Evolutionary conservation across 2,329 filamentous ascomycete genomes (phyloP), one percentile per base, ranked within the genome.

Genomic region (Esteya vermicola): DNA sequence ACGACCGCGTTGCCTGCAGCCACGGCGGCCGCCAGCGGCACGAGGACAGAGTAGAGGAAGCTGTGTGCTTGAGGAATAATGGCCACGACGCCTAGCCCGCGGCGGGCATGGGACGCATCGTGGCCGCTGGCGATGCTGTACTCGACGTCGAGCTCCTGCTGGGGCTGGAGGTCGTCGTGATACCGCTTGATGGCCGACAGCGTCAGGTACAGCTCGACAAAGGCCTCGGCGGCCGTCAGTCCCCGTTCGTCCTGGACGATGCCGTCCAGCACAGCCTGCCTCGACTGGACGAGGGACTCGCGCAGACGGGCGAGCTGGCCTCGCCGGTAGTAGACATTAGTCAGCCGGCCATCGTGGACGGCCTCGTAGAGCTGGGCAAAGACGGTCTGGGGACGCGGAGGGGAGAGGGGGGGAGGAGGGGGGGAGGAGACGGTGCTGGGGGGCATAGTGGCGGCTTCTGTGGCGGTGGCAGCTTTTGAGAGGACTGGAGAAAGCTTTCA

Each of bases 261-360:
- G 1, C 57, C 56, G 33, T 50, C 47, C 34, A 51, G 51, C 34
- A 64, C 52, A 4, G 48, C 40, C 2, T 47, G 47, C 18, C 53
- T 47, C 26, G 52, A 43, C 14, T 50, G 44, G 6, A 54, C 41
- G 8, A 66, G 48, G 1, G 46, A 37, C 3, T 50, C 36, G 40
- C 63, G 61, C 1, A 65, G 50, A 9, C 46, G 47, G 32, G 54
- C 52, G 19, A 65, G 57, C 43, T 63, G 60, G 5, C 50, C 44
- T 40, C 63, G 60, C 3, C 57, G 56, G 45, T 57, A 62, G 14
- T 56, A 51, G 20, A 55, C 51, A 42, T 58, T 60, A 14, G 57
- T 51, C 3, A 56, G 50, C 3, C 60, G 56, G 26, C 60, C 59
- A 43, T 65, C 61, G 14, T 58, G 47, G 26, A 54, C 50, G 21